A percentile compares a stretch with the other conserved stretches of the same genome.
These are phyloP conservation scores for Pachysandra terminalis DNA, from an alignment of 164 flowering plant species.

Conservation along the genomic window DNA sequence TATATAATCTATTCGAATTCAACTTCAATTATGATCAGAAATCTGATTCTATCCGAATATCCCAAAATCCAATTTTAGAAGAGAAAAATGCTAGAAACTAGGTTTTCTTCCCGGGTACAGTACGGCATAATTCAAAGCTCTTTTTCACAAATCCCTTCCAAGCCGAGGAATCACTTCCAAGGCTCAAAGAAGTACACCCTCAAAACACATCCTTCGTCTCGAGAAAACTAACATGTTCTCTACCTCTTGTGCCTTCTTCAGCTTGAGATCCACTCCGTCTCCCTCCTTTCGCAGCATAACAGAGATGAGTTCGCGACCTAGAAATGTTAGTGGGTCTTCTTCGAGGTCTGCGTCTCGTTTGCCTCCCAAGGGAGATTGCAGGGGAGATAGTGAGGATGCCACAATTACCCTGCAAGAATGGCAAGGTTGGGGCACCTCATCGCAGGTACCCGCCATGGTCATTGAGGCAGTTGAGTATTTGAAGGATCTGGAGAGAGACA, in stretches of 20 bases:
- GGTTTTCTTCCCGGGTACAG: too few species aligned
- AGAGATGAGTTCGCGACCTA: conserved; percentile 4
- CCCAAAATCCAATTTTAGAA: too few species aligned
- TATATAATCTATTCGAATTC: too few species aligned
- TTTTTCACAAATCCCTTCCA: too few species aligned
- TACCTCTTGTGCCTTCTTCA: conserved; percentile 16
- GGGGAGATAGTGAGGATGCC: conserved; percentile 1
- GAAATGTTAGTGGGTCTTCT: neutral
- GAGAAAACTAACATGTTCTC: conserved; percentile 26
- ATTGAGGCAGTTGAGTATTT: conserved; percentile 48
- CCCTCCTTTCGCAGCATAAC: conserved; percentile 4
- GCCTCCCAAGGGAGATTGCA: conserved; percentile 6
- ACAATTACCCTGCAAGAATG: conserved; percentile 50
- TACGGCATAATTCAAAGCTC: too few species aligned
- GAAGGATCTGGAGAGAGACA: conserved; percentile 57
- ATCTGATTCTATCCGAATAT: too few species aligned
- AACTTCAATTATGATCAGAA: too few species aligned
- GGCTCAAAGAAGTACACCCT: too few species aligned
- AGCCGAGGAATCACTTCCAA: too few species aligned
- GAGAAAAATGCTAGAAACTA: too few species aligned
- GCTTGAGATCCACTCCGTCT: conserved; percentile 18
- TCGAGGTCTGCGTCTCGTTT: conserved; percentile 9
- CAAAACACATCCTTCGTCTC: too few species aligned
- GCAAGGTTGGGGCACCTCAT: conserved; percentile 80
- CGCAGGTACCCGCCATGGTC: conserved; percentile 66